Conservation (phyloP, 495 filamentous ascomycete species). For the Xylaria cubensis region DNA sequence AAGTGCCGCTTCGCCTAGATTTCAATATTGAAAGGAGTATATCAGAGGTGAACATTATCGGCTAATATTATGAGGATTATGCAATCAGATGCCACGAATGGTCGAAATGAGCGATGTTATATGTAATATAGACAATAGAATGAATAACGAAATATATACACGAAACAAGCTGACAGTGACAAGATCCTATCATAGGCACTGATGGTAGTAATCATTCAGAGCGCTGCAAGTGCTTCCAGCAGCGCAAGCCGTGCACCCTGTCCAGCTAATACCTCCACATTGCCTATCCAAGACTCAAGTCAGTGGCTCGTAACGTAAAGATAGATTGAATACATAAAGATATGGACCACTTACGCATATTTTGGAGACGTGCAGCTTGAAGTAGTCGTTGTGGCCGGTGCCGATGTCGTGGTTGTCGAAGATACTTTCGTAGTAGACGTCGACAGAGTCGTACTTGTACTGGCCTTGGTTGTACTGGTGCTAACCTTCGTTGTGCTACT, state of each 20-base stretch:
- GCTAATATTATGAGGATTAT: neutral
- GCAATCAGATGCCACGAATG: neutral
- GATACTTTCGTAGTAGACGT: conserved; percentile 25
- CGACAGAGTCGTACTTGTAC: conserved; percentile 13
- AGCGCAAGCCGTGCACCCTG: conserved; percentile 52
- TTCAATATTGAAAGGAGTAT: neutral
- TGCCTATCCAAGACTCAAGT: conserved; percentile 39
- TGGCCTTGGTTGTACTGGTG: conserved; percentile 7
- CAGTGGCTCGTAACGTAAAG: neutral
- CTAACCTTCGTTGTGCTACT: conserved; percentile 12
- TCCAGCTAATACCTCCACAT: conserved; percentile 57
- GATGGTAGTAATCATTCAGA: conserved; percentile 58
- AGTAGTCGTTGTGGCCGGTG: conserved; percentile 23
- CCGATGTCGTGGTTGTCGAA: conserved; percentile 22
- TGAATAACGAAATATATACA: conserved; percentile 17
- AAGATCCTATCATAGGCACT: conserved; percentile 40
- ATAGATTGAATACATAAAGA: neutral
- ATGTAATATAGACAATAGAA: neutral
- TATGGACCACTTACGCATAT: conserved; percentile 22
- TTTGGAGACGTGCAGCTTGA: conserved; percentile 21
- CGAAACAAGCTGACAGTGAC: neutral
- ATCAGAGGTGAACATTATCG: neutral
- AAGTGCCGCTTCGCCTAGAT: neutral
- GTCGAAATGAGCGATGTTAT: neutral
- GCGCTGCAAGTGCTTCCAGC: conserved; percentile 51